Base-by-base conservation (phyloP, 805 yeast genomes). In the Barnettozyma populi region DNA sequence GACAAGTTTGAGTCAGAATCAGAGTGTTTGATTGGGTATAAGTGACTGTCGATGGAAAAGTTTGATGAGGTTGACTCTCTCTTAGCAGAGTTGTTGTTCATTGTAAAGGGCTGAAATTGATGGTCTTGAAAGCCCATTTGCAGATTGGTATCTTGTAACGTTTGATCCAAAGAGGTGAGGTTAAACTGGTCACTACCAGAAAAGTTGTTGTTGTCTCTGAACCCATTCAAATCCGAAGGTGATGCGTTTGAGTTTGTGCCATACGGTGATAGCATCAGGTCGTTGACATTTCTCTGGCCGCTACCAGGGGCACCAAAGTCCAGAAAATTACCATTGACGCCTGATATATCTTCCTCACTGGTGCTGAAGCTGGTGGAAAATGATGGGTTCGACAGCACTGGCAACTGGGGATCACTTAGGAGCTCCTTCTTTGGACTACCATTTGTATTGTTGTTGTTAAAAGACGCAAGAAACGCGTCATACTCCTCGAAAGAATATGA, bases 401-500 rank as follows among this genome's bases (percentile, higher is more conserved):
- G 52, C 27, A 29, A 21, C 21, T 36, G 52, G 11, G 45, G 38
- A 27, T 49, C 49, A 41, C 38, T 49, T 42, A 42, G 43, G 38
- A 48, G 20, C 18, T 34, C 21, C 49, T 44, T 46, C 29, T 38
- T 38, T 44, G 25, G 24, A 39, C 32, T 45, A 52, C 32, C 39
- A 47, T 40, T 41, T 42, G 16, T 36, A 35, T 37, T 44, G 46
- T 41, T 40, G 48, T 23, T 29, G 36, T 43, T 52, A 36, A 60
- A 56, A 9, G 66, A 59, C 11, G 63, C 60, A 20, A 63, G 50
- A 37, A 63, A 60, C 35, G 62, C 58, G 41, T 62, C 67, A 50
- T 63, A 62, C 49, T 63, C 66, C 25, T 63, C 66, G 45, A 63
- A 61, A 0, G 63, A 52, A 50, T 61, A 56, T 1, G 64, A 32